phyloP scores from a whole-genome alignment of 257 asterid genomes.

The Plectranthus barbatus region DNA sequence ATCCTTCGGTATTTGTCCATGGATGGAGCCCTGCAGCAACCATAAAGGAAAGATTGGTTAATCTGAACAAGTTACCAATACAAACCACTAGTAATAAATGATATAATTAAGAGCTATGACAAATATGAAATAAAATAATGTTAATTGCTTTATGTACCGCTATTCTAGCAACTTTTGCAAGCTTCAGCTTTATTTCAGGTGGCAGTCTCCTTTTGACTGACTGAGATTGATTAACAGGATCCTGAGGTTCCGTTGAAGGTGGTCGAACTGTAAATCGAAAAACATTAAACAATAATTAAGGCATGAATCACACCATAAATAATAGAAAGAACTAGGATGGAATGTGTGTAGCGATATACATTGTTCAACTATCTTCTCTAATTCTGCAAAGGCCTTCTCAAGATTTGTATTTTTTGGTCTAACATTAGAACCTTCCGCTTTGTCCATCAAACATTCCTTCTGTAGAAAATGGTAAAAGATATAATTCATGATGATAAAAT shows the following conservation, averaged over 20 bases:
- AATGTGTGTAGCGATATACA: slow-evolving; percentile 36
- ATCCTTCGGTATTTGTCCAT: slow-evolving; percentile 60
- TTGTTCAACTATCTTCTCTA: slow-evolving; percentile 72
- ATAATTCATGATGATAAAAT: slow-evolving; percentile 1
- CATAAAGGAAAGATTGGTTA: slow-evolving; percentile 3
- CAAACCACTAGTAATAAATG: background rate
- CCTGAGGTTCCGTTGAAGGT: slow-evolving; percentile 54
- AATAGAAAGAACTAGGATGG: background rate
- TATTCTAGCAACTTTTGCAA: slow-evolving; percentile 72
- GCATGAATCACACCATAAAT: background rate
- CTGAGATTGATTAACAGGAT: slow-evolving; percentile 60
- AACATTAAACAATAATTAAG: slow-evolving; percentile 6
- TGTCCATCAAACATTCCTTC: slow-evolving; percentile 32
- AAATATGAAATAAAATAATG: slow-evolving; percentile 4
- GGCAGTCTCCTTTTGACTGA: slow-evolving; percentile 69
- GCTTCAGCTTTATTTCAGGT: slow-evolving; percentile 65
- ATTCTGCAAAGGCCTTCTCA: slow-evolving; percentile 76
- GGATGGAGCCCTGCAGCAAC: slow-evolving; percentile 57
- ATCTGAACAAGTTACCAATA: background rate
- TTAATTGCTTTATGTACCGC: slow-evolving; percentile 38
- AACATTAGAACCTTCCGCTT: slow-evolving; percentile 54
- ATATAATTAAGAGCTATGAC: background rate
- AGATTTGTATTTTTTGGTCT: slow-evolving; percentile 51
- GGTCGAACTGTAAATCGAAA: slow-evolving; percentile 52
- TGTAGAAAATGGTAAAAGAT: slow-evolving; percentile 22